Evolutionary conservation across 495 filamentous ascomycete species (phyloP).

Genomic region (Penicillium ucsense): DNA sequence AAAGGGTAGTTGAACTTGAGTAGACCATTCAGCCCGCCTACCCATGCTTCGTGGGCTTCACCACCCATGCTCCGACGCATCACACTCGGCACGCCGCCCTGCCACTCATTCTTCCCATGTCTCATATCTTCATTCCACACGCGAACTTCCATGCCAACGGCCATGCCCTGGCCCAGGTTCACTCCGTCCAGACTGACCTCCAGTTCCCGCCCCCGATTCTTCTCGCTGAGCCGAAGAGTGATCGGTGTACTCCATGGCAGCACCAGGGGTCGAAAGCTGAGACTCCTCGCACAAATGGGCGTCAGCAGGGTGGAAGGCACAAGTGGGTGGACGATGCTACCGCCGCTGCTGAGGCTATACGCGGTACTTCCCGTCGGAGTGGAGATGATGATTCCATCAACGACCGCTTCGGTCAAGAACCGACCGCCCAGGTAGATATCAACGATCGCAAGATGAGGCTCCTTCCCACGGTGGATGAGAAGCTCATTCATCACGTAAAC

Average conservation of each 20-base stretch:
- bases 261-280: slow-evolving; percentile 87
- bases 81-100: slow-evolving; percentile 49
- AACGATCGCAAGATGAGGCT: slow-evolving; percentile 83
- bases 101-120: slow-evolving; percentile 53
- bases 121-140: slow-evolving; percentile 73
- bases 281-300: slow-evolving; percentile 83
- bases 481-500: slow-evolving; percentile 94
- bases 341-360: slow-evolving; percentile 84
- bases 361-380: slow-evolving; percentile 93
- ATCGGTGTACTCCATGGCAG: slow-evolving; percentile 80
- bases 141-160: slow-evolving; percentile 75
- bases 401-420: slow-evolving; percentile 84
- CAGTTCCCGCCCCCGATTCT: slow-evolving; percentile 72
- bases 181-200: slow-evolving; percentile 87
- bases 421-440: slow-evolving; percentile 77
- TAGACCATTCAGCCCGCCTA: slow-evolving; percentile 86
- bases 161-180: slow-evolving; percentile 56
- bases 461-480: slow-evolving; percentile 79
- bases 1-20: slow-evolving; percentile 98
- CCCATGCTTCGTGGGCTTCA: slow-evolving; percentile 80
- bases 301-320: slow-evolving; percentile 82
- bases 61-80: slow-evolving; percentile 42
- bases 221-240: slow-evolving; percentile 67
- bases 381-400: slow-evolving; percentile 87
- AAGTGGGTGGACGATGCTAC: slow-evolving; percentile 90